Conservation (phyloP, 331 rosid genomes). For the Malus hybrid region DNA sequence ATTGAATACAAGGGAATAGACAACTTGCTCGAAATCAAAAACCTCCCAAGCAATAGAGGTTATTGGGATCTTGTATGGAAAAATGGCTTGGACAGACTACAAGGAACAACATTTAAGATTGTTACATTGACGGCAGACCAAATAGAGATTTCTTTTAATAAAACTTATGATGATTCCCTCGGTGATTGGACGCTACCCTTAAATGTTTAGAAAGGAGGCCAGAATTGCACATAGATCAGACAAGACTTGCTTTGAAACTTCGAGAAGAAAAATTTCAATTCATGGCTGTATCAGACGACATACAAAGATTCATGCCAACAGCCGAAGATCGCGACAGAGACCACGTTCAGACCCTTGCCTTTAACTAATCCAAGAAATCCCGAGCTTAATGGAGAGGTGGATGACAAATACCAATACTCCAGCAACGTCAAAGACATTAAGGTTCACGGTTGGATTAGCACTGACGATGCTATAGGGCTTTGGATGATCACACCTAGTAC, state of each 20-base stretch:
- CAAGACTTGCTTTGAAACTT: conserved; percentile 55
- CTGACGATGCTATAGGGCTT: conserved; percentile 30
- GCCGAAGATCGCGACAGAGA: not conserved
- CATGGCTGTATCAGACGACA: conserved; percentile 57
- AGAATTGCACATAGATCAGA: conserved; percentile 34
- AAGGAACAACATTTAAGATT: conserved; percentile 33
- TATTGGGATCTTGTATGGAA: conserved; percentile 74
- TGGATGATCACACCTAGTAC: conserved; percentile 70
- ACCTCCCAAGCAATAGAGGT: conserved; percentile 45
- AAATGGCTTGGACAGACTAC: conserved; percentile 36
- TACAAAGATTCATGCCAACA: conserved; percentile 62
- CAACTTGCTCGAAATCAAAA: conserved; percentile 34
- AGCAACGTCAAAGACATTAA: conserved; percentile 18
- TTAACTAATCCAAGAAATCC: conserved; percentile 33
- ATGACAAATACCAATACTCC: conserved; percentile 38
- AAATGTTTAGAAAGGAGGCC: conserved; percentile 48
- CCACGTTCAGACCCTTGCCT: conserved; percentile 18
- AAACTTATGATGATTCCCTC: conserved; percentile 34
- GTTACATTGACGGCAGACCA: conserved; percentile 20
- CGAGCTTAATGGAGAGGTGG: conserved; percentile 49
- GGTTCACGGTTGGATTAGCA: conserved; percentile 28
- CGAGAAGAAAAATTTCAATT: conserved; percentile 27
- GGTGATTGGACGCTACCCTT: conserved; percentile 24
- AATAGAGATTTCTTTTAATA: conserved; percentile 68
- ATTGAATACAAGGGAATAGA: conserved; percentile 42